Base-by-base conservation (phyloP, 768 basidiomycete species). In the Hygrocybe punicea region DNA sequence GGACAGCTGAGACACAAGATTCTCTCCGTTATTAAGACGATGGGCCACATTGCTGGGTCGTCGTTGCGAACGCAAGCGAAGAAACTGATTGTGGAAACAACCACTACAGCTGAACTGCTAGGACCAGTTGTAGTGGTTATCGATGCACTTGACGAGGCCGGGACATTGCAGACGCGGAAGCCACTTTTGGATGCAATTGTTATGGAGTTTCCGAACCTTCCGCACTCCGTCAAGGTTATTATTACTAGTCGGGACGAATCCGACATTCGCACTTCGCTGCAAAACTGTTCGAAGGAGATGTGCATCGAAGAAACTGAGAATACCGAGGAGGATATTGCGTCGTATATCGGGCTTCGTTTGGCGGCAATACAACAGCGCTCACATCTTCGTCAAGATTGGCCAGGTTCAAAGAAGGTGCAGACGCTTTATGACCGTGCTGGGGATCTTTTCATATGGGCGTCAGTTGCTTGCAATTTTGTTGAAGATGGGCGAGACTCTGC, bases 381-480 rank as follows among this genome's bases (percentile, higher is more conserved):
- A 7, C 35, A 56, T 14, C 35, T 55, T n/a, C 23, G 33, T 36
- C 46, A 49, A 24, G 39, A 16, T 1, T 65, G 64, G 64, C 64
- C 64, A 3, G n/a, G n/a, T n/a, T n/a, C n/a, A n/a, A n/a, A n/a
- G n/a, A n/a, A n/a, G n/a, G n/a, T n/a, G n/a, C n/a, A n/a, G n/a
- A n/a, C n/a, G n/a, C n/a, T n/a, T n/a, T n/a, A n/a, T n/a, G n/a
- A n/a, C n/a, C n/a, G n/a, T n/a, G n/a, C n/a, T n/a, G n/a, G n/a
- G n/a, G n/a, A n/a, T n/a, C n/a, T n/a, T n/a, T n/a, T n/a, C n/a
- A n/a, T n/a, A n/a, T n/a, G n/a, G n/a, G n/a, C n/a, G n/a, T n/a
- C n/a, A n/a, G n/a, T n/a, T n/a, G n/a, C 66, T 4, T 53, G 36
- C 47, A 60, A 58, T n/a, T 64, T 61, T 25, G 61, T 65, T 25